Base-by-base conservation (phyloP, 805 yeast species). In the Teunomyces gatunensis region DNA sequence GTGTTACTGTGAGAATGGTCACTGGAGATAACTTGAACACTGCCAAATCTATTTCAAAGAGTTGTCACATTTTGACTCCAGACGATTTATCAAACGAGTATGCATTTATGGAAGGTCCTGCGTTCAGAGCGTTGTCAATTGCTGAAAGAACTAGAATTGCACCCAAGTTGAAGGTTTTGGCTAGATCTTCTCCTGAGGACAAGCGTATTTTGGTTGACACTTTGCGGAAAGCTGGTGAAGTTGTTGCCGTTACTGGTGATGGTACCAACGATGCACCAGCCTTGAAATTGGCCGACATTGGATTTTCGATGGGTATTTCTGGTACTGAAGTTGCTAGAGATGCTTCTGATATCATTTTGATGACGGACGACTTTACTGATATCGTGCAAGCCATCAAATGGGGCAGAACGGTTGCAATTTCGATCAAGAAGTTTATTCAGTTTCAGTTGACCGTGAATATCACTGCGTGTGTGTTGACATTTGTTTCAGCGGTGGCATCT, bases 241-340 rank as follows among this genome's bases (percentile, higher is more conserved):
- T 92, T 30, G 99, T 94, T 43, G 99, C 99, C 1, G 98, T 92
- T 30, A 94, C 99, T 33, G 99, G 99, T 63, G 99, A 94, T 66
- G 99, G 99, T 68, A 92, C 98, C 6, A 94, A 94, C 65, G 99
- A 94, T 76, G 99, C 98, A 0, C 97, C 97, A 12, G 98, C 99
- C 3, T 78, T 94, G 61, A 89, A 92, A 61, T 75, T 91, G 49
- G 99, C 99, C 0, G 98, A 94, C 69, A 96, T 94, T 49, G 99
- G 99, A 1, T 92, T 94, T 63, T 88, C 98, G 2, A 94, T 94
- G 99, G 99, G 99, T 55, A 89, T 91, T 51, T 79, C 96, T 6
- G 99, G 99, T 54, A 94, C 99, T 2, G 99, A 94, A 69, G 98
- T 94, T 52, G 99, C 99, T 7, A 82, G 97, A 66, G 99, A 94